Base-by-base conservation (phyloP, 2,329 filamentous ascomycete species). In the Fusarium goolgardi region DNA sequence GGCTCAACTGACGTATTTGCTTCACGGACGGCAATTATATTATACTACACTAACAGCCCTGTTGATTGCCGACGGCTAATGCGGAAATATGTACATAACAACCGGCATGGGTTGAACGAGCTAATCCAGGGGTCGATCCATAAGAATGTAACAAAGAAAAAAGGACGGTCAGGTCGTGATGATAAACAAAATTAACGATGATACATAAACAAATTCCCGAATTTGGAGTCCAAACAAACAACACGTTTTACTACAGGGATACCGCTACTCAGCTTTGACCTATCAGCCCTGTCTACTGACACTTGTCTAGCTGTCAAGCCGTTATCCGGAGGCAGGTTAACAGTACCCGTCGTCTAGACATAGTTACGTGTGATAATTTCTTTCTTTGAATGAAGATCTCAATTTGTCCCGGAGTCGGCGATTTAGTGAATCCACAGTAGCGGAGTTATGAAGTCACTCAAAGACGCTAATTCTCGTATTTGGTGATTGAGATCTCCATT, bases 381-480 rank as follows among this genome's bases (percentile, higher is more conserved):
- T 0, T 40, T 3, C 5, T 27, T 9, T 16, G 23, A 15, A 12
- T 5, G 53, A 29, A 18, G 46, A 64, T 65, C 41, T 16, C 35
- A 64, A 64, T 65, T n/a, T 27, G 5, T 25, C n/a, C 25, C 50
- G 16, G 43, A 45, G 23, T 25, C n/a, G 47, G 35, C 55, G 41
- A 40, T 40, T 20, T 6, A 21, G 6, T 3, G 20, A 41, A 35
- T 3, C 25, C 41, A 21, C n/a, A 20, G 9, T 12, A 44, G 60
- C 29, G 61, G 61, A 47, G 21, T 9, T 5, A 65, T 64, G 59
- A 53, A 52, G 35, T 59, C 59, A 59, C 37, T 2, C 5, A 13
- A 4, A 46, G 23, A 52, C 20, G 25, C 52, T 64, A 64, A 39
- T 15, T 43, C 61, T 64, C 61, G 59, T 64, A 64, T 64, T 64